Evolutionary conservation across 225 moss, liverwort and hornwort genomes (phyloP), one percentile per base, ranked within the genome.

Genomic region (Antitrichia curtipendula): DNA sequence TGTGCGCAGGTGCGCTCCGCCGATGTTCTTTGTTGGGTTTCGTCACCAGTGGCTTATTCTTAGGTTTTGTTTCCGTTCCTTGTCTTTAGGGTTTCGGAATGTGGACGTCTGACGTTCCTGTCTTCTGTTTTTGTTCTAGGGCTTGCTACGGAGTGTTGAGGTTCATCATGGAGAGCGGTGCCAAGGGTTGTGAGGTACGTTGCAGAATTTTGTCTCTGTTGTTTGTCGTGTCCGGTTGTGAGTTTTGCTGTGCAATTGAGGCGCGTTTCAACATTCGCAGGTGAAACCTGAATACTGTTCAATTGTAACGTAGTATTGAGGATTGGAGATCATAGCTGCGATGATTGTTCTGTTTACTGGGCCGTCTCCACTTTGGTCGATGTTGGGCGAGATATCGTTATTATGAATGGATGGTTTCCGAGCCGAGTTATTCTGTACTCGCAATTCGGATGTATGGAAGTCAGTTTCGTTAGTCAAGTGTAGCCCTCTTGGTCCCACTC

Each of bases 1-100:
- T 45, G 97, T 97, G 36, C 92, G 97, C 85, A 96, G 97, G 96
- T 97, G 65, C 24, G 80, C 14, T 18, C 12, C 25, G 25, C 3
- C 27, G 82, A 29, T 38, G 40, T 82, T 29, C 8, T 20, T 12
- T 4, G 10, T 53, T 47, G 8, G 29, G 10, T 23, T 81, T 23
- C 28, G 66, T 9, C 9, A 68, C 0, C n/a, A 10, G 8, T 54
- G 38, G 3, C 10, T 34, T 14, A 0, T 28, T 66, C 13, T 40
- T 82, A 82, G 68, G 40, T 25, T 49, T 27, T 50, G 2, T 38
- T 40, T 54, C 5, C 2, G 28, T n/a, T 6, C 38, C 64, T 32
- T 1, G 2, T 10, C 12, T 69, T 41, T 83, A 83, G 69, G 83
- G 69, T 68, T 83, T 52, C 2, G 17, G 1, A 7, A 21, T 14